Evolutionary conservation across 352 stramenopile species (phyloP).

Genomic region (Globisporangium radiosum): DNA sequence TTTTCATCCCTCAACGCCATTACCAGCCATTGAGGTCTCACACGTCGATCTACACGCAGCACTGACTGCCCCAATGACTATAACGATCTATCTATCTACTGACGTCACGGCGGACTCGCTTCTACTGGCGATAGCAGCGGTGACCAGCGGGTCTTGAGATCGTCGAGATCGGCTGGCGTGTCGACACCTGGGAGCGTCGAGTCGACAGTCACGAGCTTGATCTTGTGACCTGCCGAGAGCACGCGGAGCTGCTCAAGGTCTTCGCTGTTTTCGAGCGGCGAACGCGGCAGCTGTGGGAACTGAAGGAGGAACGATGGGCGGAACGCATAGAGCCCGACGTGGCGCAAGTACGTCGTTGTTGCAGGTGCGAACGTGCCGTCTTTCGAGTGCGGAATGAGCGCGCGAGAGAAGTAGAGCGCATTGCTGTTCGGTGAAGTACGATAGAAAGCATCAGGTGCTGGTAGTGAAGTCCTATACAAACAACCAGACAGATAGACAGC

Average conservation of each 20-base stretch:
- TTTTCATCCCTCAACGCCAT: too few relatives aligned
- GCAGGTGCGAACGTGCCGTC: slow-evolving; percentile 41
- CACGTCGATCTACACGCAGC: too few relatives aligned
- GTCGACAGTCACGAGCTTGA: slow-evolving; percentile 59
- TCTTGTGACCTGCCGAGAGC: slow-evolving; percentile 66
- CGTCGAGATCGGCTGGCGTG: slow-evolving; percentile 54
- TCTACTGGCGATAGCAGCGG: neutral
- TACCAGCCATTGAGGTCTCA: too few relatives aligned
- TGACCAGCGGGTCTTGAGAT: slow-evolving; percentile 29
- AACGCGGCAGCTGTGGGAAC: slow-evolving; percentile 53
- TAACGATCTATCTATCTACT: too few relatives aligned
- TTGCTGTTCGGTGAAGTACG: slow-evolving; percentile 26
- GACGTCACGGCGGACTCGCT: neutral
- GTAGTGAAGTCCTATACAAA: neutral
- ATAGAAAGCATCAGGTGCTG: neutral
- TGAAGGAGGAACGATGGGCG: slow-evolving; percentile 60
- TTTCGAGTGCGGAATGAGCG: slow-evolving; percentile 75
- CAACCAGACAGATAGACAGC: neutral
- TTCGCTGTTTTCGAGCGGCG: slow-evolving; percentile 50
- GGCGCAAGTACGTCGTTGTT: slow-evolving; percentile 50
- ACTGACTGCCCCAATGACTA: too few relatives aligned
- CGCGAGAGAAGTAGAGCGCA: slow-evolving; percentile 81
- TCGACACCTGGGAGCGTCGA: slow-evolving; percentile 62
- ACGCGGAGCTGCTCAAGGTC: slow-evolving; percentile 84
- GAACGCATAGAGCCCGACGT: slow-evolving; percentile 83